Percentiles rank a stretch among this genome's conserved stretches.
Conservation (phyloP, 1,284 basidiomycete genomes). For the Lentinula novae-zelandiae region DNA sequence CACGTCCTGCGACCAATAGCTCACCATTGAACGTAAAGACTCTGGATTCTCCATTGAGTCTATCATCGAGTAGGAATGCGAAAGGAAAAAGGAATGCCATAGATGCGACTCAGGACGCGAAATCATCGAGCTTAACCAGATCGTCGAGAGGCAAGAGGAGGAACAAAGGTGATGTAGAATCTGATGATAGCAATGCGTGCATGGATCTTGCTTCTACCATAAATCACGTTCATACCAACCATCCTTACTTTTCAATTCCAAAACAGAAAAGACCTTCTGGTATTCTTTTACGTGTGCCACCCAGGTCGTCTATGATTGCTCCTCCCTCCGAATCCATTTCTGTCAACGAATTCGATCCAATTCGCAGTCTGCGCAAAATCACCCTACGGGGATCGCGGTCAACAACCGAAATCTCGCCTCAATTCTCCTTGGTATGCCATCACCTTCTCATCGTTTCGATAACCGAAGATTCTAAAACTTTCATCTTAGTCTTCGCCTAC, state of each 20-base stretch:
- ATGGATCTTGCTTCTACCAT: conserved; percentile 5
- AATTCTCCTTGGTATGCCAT: neutral
- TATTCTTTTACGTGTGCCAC: neutral
- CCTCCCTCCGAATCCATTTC: neutral
- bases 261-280: neutral
- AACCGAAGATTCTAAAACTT: neutral
- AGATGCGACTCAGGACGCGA: neutral
- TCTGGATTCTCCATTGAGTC: conserved; percentile 3
- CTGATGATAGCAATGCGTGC: neutral
- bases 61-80: conserved; percentile 12
- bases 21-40: neutral
- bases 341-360: neutral
- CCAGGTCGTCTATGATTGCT: neutral
- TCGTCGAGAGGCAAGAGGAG: neutral
- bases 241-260: neutral
- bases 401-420: neutral
- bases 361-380: neutral
- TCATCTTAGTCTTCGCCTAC: neutral
- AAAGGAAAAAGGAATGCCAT: conserved; percentile 16
- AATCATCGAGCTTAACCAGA: neutral
- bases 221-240: neutral
- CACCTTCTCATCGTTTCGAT: neutral
- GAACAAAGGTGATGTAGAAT: neutral
- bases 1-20: neutral
- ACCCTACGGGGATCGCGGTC: neutral